Base-by-base conservation (phyloP, 2,329 filamentous ascomycete species). In the Ceratocystis smalleyi region DNA sequence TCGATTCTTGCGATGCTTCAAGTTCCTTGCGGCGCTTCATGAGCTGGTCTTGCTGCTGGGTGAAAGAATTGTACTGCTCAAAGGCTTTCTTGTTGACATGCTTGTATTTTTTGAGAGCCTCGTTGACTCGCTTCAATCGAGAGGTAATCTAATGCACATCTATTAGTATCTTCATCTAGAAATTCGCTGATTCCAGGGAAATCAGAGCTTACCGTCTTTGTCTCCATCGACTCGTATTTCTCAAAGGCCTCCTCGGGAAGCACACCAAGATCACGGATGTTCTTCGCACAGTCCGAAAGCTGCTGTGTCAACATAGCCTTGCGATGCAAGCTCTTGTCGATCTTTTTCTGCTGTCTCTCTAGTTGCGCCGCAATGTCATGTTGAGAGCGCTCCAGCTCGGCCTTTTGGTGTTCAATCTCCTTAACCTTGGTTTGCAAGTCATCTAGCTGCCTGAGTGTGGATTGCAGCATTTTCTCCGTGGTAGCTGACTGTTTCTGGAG, bases 41-140 rank as follows among this genome's bases (percentile, higher is more conserved):
- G 19, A 99, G 80, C 24, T 87, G 87, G 67, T 96, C 91, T 65
- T 95, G 87, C 75, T 96, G 90, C 61, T 86, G 88, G 6, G 92
- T 96, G 73, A 97, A 99, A 76, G 86, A 95, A 77, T 92, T 95
- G 78, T 97, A 99, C 74, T 99, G 94, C 75, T 99, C 95, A 72
- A 97, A 96, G 0, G 94, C 94, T 77, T 99, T 97, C 77, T 97
- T 99, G 82, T 99, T 99, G 76, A 99, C 91, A 71, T 96, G 90
- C 64, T 91, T 90, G 77, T 94, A 97, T 73, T 96, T 96, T 77
- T 97, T 97, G 64, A 97, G 79, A 0, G 88, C 85, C 70, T 96
- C 89, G 68, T 95, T 95, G 71, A 92, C 90, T 71, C 91, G 95
- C 76, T 94, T 91, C 27, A 97, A 83, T 65, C 86, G 85, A 49